Evolutionary conservation across 306 rosid species (phyloP).

Genomic region (Vigna hirtella): DNA sequence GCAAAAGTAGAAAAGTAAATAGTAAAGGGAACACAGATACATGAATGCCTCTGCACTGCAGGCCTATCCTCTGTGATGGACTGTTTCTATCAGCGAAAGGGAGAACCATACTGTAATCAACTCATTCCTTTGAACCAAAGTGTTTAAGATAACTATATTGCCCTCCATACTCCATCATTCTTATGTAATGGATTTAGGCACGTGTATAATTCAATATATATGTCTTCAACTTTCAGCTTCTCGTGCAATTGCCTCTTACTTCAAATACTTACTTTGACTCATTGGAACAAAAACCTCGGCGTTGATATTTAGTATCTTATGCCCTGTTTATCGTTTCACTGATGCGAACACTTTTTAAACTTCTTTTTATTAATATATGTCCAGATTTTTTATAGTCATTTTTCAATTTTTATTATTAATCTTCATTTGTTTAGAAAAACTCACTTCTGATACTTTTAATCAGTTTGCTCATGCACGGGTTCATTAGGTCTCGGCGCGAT

Average conservation of each 20-base stretch:
- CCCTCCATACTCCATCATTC: no score
- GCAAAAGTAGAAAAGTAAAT: conserved; percentile 30
- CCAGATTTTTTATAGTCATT: no score
- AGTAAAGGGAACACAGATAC: neutral
- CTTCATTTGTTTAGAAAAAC: no score
- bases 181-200: neutral
- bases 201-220: neutral
- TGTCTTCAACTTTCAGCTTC: neutral
- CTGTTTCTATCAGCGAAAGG: conserved; percentile 10
- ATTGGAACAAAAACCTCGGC: neutral
- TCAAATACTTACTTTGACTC: neutral
- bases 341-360: neutral
- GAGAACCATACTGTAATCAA: neutral
- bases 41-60: neutral
- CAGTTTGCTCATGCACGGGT: no score
- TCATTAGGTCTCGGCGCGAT: no score
- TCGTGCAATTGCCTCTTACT: neutral
- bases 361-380: no score
- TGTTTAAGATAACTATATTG: neutral
- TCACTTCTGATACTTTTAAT: no score
- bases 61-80: neutral
- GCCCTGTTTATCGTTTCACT: neutral
- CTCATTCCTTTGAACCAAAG: neutral
- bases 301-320: neutral
- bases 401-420: no score